phyloP scores from a whole-genome alignment of 441 rosid genomes.

The Croton laevigatus region DNA sequence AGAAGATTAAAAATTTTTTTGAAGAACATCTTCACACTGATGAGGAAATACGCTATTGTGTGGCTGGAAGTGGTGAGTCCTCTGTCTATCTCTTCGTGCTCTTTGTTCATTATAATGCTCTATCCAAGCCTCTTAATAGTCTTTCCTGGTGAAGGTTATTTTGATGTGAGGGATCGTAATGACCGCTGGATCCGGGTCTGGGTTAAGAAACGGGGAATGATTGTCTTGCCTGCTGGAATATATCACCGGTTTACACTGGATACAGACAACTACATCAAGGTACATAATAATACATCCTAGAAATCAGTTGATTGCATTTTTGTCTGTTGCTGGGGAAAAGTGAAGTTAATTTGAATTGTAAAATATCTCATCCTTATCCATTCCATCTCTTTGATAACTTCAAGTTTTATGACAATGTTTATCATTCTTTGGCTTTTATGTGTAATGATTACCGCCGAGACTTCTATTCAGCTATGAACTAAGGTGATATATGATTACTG shows the following conservation, averaged over 20 bases:
- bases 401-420: neutral
- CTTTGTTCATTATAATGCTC: neutral
- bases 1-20: constrained; percentile 73
- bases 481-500: neutral
- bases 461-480: neutral
- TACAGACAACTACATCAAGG: constrained; percentile 82
- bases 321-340: neutral
- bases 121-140: neutral
- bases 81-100: neutral
- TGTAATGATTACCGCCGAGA: neutral
- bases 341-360: neutral
- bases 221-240: constrained; percentile 87
- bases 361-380: neutral
- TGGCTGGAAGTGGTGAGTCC: constrained; percentile 84
- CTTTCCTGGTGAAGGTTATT: constrained; percentile 57
- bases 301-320: neutral
- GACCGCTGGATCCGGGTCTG: constrained; percentile 70
- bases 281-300: constrained; percentile 14
- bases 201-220: constrained; percentile 91
- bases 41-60: constrained; percentile 89
- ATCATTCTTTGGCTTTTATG: neutral
- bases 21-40: constrained; percentile 92
- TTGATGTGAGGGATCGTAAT: constrained; percentile 70
- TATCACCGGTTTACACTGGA: constrained; percentile 94
- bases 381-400: neutral